Base-by-base conservation (phyloP, 2,329 filamentous ascomycete genomes). In the Fusarium sp. region DNA sequence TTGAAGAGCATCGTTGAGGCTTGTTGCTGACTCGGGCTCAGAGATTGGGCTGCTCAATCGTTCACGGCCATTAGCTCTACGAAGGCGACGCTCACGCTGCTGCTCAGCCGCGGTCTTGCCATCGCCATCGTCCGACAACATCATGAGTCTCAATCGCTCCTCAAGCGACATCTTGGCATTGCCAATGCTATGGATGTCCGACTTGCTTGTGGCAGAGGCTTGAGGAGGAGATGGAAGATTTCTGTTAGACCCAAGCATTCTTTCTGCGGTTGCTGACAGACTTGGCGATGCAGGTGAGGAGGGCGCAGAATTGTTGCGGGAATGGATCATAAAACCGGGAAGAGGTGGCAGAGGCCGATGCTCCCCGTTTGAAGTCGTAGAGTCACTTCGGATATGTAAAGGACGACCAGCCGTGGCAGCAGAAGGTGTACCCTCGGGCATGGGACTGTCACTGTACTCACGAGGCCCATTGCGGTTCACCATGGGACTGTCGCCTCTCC, bases 261-360 rank as follows among this genome's bases (percentile, higher is more conserved):
- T 90, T 80, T 97, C 94, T 30, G 93, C 90, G 6, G 92, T 90
- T n/a, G 90, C 87, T 38, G 92, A 90, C 9, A 93, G 83, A n/a
- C 90, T 90, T 18, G 86, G 87, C 6, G 91, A 90, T 8, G 91
- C 91, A 14, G 88, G 79, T 80, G 65, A 85, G 70, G 83, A 91
- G 79, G 82, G 83, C 26, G 79, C 84, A 59, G 81, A 84, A 54
- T 84, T 83, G 55, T 82, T 82, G 50, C 79, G 79, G n/a, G 78
- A 67, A 42, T 82, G 79, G 26, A 77, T 75, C 44, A 73, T 76
- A 79, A 89, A 88, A 73, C 89, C 92, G 12, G 96, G 96, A 51
- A 98, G 88, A 51, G 96, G 95, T 39, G 96, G 96, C 22, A 98
- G 87, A 24, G 96, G 96, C 38, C 96, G 89, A 75, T 94, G 91